Conservation (phyloP, 345 rosid species). For the Rhizophora mangle region DNA sequence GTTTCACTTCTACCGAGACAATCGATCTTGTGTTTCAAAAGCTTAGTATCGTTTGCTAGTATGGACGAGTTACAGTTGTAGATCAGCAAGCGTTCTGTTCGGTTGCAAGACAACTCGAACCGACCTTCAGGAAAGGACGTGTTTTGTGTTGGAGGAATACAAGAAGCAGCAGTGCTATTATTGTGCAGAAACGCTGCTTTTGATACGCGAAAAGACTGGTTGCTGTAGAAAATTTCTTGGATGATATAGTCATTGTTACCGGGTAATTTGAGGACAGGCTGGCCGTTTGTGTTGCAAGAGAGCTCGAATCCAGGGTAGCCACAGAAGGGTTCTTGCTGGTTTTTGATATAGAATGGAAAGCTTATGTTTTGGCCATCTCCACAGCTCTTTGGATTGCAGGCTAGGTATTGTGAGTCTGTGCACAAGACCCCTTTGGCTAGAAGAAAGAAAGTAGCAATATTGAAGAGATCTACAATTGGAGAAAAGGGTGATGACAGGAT, state of each 20-base stretch:
- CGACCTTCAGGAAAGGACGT: conserved; percentile 15
- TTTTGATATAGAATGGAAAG: conserved; percentile 39
- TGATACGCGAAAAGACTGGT: conserved; percentile 40
- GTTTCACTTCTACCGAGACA: background rate
- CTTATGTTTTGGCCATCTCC: conserved; percentile 25
- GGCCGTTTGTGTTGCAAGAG: conserved; percentile 25
- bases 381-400: conserved; percentile 33
- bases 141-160: conserved; percentile 26
- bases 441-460: conserved; percentile 2
- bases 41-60: background rate
- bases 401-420: conserved; percentile 10
- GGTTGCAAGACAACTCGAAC: conserved; percentile 1
- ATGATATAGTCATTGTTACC: conserved; percentile 19
- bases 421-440: conserved; percentile 9
- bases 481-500: background rate
- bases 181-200: conserved; percentile 17
- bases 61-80: conserved; percentile 26
- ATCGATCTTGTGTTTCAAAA: conserved; percentile 15
- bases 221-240: conserved; percentile 25
- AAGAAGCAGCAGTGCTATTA: background rate
- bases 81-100: conserved; percentile 10
- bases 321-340: conserved; percentile 28
- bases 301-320: conserved; percentile 49
- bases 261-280: conserved; percentile 27
- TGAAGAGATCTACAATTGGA: background rate